These are phyloP conservation scores for Scedosporium apiospermum DNA, from an alignment of 2,329 filamentous ascomycete genomes.

Conservation along the genomic window DNA sequence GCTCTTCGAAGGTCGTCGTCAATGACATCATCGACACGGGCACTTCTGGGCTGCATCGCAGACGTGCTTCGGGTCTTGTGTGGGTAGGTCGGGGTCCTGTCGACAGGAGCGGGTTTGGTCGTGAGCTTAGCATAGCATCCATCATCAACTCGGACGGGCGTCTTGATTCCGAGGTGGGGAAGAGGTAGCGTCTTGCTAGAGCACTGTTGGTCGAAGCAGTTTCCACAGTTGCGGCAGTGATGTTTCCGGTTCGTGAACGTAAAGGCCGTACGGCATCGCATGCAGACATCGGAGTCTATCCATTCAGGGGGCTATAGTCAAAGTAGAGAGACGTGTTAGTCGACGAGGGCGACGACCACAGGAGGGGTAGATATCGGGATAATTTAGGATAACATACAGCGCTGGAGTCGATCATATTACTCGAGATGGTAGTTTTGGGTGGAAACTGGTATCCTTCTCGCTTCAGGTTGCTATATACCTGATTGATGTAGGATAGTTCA, in stretches of 20 bases:
- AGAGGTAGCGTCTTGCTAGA: conserved; percentile 81
- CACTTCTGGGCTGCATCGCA: conserved; percentile 81
- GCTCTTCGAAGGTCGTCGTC: conserved; percentile 93
- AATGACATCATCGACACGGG: conserved; percentile 80
- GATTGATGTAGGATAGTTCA: conserved; percentile 76
- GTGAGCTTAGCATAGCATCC: conserved; percentile 87
- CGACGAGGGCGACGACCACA: background rate
- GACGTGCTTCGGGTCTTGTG: conserved; percentile 57
- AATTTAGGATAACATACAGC: conserved; percentile 53
- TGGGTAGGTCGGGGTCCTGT: conserved; percentile 38
- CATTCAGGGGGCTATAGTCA: conserved; percentile 74
- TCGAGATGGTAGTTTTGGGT: conserved; percentile 76
- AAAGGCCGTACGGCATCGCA: conserved; percentile 91
- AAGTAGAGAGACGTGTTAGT: background rate
- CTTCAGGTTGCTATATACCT: conserved; percentile 76
- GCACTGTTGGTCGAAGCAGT: conserved; percentile 93
- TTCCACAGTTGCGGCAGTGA: conserved; percentile 95
- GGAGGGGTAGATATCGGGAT: background rate
- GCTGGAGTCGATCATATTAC: conserved; percentile 95
- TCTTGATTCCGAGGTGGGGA: conserved; percentile 84
- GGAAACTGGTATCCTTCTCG: conserved; percentile 84
- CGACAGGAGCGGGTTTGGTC: conserved; percentile 43
- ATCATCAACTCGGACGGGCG: conserved; percentile 89
- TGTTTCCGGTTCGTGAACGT: conserved; percentile 98
- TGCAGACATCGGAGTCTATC: conserved; percentile 96